phyloP scores from a whole-genome alignment of 2,329 filamentous ascomycete species.

The Verruconis gallopava region DNA sequence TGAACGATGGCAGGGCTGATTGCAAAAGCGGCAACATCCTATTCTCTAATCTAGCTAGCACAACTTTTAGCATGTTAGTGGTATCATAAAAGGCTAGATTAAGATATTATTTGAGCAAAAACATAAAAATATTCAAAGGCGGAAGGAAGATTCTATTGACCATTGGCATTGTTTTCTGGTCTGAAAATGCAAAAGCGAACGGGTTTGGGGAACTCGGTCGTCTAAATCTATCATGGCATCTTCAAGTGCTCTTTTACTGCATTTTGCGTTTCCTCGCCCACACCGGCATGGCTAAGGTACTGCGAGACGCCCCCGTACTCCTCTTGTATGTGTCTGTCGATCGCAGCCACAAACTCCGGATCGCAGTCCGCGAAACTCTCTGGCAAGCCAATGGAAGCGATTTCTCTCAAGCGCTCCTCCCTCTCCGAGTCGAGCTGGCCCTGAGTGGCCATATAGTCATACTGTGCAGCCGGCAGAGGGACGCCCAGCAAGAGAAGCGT shows the following conservation, averaged over 20 bases:
- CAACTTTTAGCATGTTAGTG: too few relatives aligned
- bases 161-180: too few relatives aligned
- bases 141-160: too few relatives aligned
- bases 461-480: conserved; percentile 45
- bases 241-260: conserved; percentile 18
- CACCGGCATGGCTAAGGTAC: conserved; percentile 54
- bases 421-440: conserved; percentile 48
- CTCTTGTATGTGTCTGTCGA: conserved; percentile 44
- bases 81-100: too few relatives aligned
- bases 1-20: too few relatives aligned
- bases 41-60: too few relatives aligned
- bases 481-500: conserved; percentile 51
- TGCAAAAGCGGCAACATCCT: too few relatives aligned
- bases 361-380: conserved; percentile 61
- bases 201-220: neutral
- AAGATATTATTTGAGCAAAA: too few relatives aligned
- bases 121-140: too few relatives aligned
- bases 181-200: too few relatives aligned
- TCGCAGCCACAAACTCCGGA: conserved; percentile 46
- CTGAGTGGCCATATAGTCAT: conserved; percentile 60
- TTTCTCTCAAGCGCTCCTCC: conserved; percentile 52
- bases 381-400: conserved; percentile 55
- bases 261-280: conserved; percentile 23
- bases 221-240: too few relatives aligned
- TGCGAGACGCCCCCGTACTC: conserved; percentile 52